phyloP scores from a whole-genome alignment of 148 eudicot genomes.

The Fagopyrum tataricum region DNA sequence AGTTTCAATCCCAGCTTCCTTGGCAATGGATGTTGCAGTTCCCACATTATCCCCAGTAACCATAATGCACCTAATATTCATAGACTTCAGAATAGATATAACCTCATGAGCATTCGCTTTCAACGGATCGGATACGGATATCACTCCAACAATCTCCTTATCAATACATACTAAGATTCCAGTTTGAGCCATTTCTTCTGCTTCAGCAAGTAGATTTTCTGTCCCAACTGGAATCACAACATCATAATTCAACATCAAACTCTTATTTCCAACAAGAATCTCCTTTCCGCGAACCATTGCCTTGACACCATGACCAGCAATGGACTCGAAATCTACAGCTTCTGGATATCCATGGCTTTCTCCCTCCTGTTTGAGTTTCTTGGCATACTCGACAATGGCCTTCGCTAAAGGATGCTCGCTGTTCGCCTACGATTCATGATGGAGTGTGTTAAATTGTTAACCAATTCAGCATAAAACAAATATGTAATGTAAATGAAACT shows the following conservation, averaged over 20 bases:
- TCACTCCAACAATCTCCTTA: conserved; percentile 48
- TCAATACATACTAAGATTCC: conserved; percentile 70
- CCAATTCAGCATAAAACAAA: not conserved
- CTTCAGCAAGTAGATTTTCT: conserved; percentile 58
- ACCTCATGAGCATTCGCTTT: conserved; percentile 69
- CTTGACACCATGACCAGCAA: conserved; percentile 80
- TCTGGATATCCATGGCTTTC: conserved; percentile 50
- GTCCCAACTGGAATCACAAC: conserved; percentile 51
- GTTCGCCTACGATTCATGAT: conserved; percentile 41
- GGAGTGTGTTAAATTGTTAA: too few species aligned
- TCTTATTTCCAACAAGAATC: conserved; percentile 73
- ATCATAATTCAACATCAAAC: conserved; percentile 52
- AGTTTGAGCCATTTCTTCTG: conserved; percentile 75
- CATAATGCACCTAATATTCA: conserved; percentile 69
- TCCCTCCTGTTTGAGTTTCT: conserved; percentile 51
- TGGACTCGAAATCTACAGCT: conserved; percentile 54
- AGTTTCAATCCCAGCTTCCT: conserved; percentile 66
- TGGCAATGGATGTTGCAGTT: conserved; percentile 78
- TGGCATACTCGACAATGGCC: conserved; percentile 79
- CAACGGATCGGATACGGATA: conserved; percentile 79
- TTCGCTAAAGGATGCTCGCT: conserved; percentile 96
- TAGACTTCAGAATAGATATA: conserved; percentile 69
- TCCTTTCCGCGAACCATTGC: conserved; percentile 53
- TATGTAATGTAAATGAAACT: conserved; percentile 10
- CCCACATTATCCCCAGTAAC: conserved; percentile 95